Conservation (phyloP, 371 early-diverging fungal species). For the Rhizopus sp. region DNA sequence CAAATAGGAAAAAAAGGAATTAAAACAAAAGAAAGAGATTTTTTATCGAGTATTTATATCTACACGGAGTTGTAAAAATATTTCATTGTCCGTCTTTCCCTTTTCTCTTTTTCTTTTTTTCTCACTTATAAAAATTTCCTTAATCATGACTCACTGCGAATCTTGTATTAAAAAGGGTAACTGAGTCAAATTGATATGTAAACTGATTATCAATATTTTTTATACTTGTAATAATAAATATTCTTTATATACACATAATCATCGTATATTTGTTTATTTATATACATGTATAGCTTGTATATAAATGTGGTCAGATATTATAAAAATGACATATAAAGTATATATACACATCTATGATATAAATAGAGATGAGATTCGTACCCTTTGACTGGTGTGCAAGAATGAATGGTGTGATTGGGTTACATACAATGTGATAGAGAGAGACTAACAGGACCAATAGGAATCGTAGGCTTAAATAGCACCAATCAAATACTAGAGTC, state of each 20-base stretch:
- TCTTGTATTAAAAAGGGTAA: not conserved
- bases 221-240: too few species aligned
- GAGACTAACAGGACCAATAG: not conserved
- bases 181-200: too few species aligned
- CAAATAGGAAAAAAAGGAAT: not conserved
- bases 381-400: conserved; percentile 8
- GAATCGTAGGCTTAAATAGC: not conserved
- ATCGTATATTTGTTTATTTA: not conserved
- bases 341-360: not conserved
- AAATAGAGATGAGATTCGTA: not conserved
- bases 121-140: not conserved
- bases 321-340: not conserved
- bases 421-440: not conserved
- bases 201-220: too few species aligned
- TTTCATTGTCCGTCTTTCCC: not conserved
- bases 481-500: conserved; percentile 1
- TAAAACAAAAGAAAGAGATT: conserved; percentile 11
- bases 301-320: not conserved
- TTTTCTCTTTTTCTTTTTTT: not conserved
- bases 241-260: too few species aligned
- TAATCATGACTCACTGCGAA: conserved; percentile 3
- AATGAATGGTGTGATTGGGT: conserved; percentile 8
- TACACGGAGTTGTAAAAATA: conserved; percentile 6
- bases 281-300: not conserved
- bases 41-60: not conserved